phyloP scores from a whole-genome alignment of 305 asterid genomes.

The Rubia balearica region DNA sequence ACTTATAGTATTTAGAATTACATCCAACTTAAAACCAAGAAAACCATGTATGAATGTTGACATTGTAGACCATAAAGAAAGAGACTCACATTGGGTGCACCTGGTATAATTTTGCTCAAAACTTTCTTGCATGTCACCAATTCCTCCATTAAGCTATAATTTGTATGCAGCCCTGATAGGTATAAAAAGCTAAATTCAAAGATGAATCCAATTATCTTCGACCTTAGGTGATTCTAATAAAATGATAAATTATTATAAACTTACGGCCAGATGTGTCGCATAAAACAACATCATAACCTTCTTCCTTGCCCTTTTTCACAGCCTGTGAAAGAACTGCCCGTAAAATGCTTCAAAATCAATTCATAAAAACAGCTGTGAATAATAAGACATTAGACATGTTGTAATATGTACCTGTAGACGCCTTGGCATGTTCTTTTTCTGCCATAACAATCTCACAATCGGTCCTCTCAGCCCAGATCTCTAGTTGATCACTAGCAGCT shows the following conservation, averaged over 20 bases:
- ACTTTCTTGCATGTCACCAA: constrained; percentile 81
- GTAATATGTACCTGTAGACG: constrained; percentile 60
- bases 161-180: constrained; percentile 74
- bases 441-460: constrained; percentile 90
- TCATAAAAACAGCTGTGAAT: not conserved
- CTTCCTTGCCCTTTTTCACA: constrained; percentile 69
- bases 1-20: not conserved
- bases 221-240: not conserved
- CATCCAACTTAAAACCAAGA: not conserved
- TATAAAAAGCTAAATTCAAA: constrained; percentile 2
- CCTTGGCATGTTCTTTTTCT: constrained; percentile 76
- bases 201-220: not conserved
- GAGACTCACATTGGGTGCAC: constrained; percentile 79
- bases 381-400: not conserved
- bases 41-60: not conserved
- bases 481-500: constrained; percentile 92
- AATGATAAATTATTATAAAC: constrained; percentile 21
- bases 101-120: constrained; percentile 58
- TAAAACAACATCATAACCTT: constrained; percentile 71
- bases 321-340: constrained; percentile 96
- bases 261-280: constrained; percentile 99
- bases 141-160: constrained; percentile 95
- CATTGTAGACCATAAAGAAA: not conserved
- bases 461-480: constrained; percentile 94
- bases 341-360: constrained; percentile 51